A percentile compares a stretch with the other conserved stretches of the same genome.
These are phyloP conservation scores for Tricholoma flavovirens DNA, from an alignment of 768 basidiomycete species.

Conservation along the genomic window DNA sequence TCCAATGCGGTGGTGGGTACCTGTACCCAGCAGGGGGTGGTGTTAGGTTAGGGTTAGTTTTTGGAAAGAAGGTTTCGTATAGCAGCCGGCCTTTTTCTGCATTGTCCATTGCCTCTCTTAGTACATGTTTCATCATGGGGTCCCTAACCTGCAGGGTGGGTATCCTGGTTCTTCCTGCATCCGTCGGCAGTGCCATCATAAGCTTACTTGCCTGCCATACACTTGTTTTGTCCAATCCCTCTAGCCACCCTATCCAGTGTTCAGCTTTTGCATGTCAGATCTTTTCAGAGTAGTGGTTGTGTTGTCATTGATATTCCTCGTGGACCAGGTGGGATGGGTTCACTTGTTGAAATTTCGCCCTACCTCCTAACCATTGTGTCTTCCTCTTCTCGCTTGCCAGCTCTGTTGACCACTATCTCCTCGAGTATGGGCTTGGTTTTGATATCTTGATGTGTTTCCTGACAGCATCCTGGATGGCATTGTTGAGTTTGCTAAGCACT, in stretches of 20 bases:
- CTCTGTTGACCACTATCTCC: no score
- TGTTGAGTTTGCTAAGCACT: no score
- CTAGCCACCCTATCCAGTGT: not conserved
- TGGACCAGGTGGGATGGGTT: not conserved
- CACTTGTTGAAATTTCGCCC: no score
- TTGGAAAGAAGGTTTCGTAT: not conserved
- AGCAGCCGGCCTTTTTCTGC: not conserved
- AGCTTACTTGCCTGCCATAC: slow-evolving; percentile 1
- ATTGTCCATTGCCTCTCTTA: not conserved
- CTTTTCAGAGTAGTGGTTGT: no score
- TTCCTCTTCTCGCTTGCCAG: no score
- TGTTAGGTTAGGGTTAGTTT: no score
- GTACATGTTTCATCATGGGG: not conserved
- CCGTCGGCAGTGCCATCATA: slow-evolving; percentile 11
- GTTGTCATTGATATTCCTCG: not conserved
- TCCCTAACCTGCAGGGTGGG: slow-evolving; percentile 16
- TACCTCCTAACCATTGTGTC: no score
- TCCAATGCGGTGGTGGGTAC: not conserved
- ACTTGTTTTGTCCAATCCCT: not conserved
- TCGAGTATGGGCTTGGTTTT: no score
- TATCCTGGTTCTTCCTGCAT: slow-evolving; percentile 22
- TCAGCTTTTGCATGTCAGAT: not conserved
- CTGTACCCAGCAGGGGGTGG: not conserved
- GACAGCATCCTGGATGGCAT: no score
- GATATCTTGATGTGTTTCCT: no score